phyloP scores from a whole-genome alignment of 2,329 filamentous ascomycete species.

The Fusarium denticulatum region DNA sequence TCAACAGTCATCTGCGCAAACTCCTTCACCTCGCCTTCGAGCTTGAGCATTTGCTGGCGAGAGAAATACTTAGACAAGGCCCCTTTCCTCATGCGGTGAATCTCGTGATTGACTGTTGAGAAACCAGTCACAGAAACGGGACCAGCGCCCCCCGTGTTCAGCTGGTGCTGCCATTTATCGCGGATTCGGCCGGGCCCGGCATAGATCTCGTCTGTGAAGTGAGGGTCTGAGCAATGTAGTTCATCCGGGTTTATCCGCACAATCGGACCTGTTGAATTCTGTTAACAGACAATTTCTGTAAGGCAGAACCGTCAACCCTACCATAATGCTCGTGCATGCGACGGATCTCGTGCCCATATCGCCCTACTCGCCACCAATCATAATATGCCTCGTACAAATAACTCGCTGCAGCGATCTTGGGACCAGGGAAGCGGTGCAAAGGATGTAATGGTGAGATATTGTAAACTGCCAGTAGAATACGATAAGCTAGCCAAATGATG shows the following conservation, averaged over 20 bases:
- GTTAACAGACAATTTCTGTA: accelerated
- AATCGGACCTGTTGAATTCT: conserved; percentile 45
- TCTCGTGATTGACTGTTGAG: conserved; percentile 44
- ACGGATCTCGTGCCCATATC: conserved; percentile 49
- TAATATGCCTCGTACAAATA: conserved; percentile 53
- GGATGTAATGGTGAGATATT: conserved; percentile 55
- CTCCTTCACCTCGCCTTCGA: conserved; percentile 41
- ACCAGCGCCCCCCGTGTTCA: conserved; percentile 24
- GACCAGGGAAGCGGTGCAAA: conserved; percentile 50
- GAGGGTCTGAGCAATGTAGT: conserved; percentile 50
- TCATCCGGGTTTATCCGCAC: conserved; percentile 54
- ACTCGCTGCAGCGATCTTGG: conserved; percentile 49
- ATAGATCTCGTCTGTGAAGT: conserved; percentile 53
- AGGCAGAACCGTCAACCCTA: background rate
- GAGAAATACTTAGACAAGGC: conserved; percentile 50
- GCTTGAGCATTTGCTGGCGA: conserved; percentile 43
- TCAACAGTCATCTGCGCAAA: conserved; percentile 41
- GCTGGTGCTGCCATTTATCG: conserved; percentile 38
- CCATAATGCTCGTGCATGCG: conserved; percentile 53
- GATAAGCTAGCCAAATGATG: conserved; percentile 45
- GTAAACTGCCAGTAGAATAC: conserved; percentile 44
- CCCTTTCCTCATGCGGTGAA: conserved; percentile 47
- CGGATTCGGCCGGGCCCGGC: conserved; percentile 42
- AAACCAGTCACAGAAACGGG: conserved; percentile 17
- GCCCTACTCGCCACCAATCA: conserved; percentile 49